Percentiles rank a stretch among this genome's conserved stretches.
Evolutionary conservation across 164 flowering plant genomes (phyloP).

Genomic region (Tinospora cordifolia): DNA sequence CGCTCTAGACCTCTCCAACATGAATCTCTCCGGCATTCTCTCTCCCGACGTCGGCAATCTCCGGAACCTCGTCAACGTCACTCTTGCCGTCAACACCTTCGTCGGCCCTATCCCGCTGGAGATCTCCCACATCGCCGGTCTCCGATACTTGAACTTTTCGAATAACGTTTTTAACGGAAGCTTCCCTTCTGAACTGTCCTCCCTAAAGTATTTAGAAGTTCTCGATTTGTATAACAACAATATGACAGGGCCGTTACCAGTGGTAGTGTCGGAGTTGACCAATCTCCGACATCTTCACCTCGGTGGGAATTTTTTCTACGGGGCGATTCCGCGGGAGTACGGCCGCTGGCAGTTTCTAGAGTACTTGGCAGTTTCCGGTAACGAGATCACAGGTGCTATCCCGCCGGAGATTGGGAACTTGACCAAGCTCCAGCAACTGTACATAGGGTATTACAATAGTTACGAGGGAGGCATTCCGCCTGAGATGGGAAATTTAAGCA

Average conservation of each 20-base stretch:
- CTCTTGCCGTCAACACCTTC: constrained; percentile 49
- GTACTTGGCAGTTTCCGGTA: constrained; percentile 87
- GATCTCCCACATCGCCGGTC: constrained; percentile 35
- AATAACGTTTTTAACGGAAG: constrained; percentile 60
- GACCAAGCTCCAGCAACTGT: constrained; percentile 55
- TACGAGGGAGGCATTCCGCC: constrained; percentile 68
- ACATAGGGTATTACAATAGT: constrained; percentile 71
- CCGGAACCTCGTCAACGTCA: constrained; percentile 39
- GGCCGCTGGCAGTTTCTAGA: constrained; percentile 54
- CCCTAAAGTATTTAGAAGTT: constrained; percentile 33
- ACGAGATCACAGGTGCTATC: constrained; percentile 60
- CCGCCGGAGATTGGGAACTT: constrained; percentile 77
- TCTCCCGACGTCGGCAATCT: constrained; percentile 49
- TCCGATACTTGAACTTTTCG: constrained; percentile 60
- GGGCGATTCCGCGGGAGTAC: constrained; percentile 60
- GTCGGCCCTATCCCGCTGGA: constrained; percentile 57
- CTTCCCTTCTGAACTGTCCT: constrained; percentile 44
- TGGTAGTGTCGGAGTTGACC: constrained; percentile 33
- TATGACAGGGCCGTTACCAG: constrained; percentile 60
- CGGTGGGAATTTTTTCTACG: constrained; percentile 82
- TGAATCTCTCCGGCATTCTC: constrained; percentile 56
- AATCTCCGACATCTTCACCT: constrained; percentile 62
- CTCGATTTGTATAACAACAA: constrained; percentile 86
- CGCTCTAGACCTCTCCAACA: constrained; percentile 52
- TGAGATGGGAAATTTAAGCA: constrained; percentile 66